Conservation (phyloP, 768 basidiomycete genomes). For the Pleurotus giganteus region DNA sequence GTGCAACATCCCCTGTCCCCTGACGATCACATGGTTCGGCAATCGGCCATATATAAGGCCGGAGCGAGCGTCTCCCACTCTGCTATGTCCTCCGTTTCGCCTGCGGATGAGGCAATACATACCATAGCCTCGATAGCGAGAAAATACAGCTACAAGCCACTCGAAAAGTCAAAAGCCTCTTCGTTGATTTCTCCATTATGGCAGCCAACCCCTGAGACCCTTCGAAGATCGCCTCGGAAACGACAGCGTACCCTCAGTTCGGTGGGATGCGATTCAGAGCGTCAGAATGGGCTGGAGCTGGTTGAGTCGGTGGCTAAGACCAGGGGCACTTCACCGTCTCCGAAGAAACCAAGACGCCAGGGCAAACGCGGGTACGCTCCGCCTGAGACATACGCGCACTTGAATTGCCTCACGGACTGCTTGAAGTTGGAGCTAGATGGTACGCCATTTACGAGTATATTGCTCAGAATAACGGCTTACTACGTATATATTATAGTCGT, state of each 20-base stretch:
- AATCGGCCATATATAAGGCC: too few relatives aligned
- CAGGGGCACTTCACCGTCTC: background rate
- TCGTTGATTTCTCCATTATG: too few relatives aligned
- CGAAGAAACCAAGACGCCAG: conserved; percentile 22
- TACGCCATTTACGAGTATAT: conserved; percentile 25
- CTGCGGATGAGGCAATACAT: too few relatives aligned
- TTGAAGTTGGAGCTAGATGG: conserved; percentile 55
- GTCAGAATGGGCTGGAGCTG: too few relatives aligned
- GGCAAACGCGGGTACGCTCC: conserved; percentile 42
- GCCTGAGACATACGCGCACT: conserved; percentile 52
- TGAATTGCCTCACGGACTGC: conserved; percentile 51
- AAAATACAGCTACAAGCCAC: too few relatives aligned
- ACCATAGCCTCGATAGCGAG: too few relatives aligned
- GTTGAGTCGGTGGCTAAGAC: background rate
- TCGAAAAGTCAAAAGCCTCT: too few relatives aligned
- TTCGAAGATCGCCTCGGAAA: background rate
- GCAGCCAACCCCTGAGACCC: too few relatives aligned
- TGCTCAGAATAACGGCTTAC: background rate
- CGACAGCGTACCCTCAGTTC: background rate
- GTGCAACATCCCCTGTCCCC: too few relatives aligned
- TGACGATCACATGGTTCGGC: too few relatives aligned
- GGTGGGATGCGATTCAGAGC: background rate
- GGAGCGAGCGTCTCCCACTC: too few relatives aligned
- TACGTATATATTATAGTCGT: conserved; percentile 47
- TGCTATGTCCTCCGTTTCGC: too few relatives aligned